phyloP scores from a whole-genome alignment of 169 alveolate species.

The Cryptosporidium viatorum region DNA sequence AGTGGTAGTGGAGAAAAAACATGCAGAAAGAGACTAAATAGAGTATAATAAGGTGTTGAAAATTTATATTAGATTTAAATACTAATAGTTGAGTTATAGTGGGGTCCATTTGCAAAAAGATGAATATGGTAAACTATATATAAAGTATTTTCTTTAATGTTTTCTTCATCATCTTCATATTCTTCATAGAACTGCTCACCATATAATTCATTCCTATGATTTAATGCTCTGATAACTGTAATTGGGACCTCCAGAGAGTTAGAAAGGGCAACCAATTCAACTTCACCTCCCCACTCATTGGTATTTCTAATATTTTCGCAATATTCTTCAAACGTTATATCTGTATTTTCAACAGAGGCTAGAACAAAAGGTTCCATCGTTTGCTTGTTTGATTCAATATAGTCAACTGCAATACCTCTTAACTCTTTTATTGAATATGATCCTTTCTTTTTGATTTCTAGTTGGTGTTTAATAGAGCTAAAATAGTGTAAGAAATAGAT shows the following conservation, averaged over 20 bases:
- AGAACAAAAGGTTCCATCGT: constrained; percentile 63
- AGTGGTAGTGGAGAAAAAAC: background rate
- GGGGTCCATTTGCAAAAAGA: constrained; percentile 62
- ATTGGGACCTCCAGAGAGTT: constrained; percentile 52
- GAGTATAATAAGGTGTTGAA: too few species aligned
- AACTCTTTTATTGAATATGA: constrained; percentile 36
- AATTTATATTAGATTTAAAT: too few species aligned
- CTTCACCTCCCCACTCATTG: constrained; percentile 74
- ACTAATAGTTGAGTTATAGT: constrained; percentile 49
- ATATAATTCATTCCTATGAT: constrained; percentile 60
- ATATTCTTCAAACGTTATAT: constrained; percentile 37
- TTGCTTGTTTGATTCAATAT: constrained; percentile 33
- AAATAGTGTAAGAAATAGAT: background rate
- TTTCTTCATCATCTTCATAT: background rate
- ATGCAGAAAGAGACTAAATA: too few species aligned
- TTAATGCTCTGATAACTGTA: constrained; percentile 30
- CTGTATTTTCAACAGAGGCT: constrained; percentile 34
- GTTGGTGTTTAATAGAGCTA: constrained; percentile 61
- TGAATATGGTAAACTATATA: constrained; percentile 54
- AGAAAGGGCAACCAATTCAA: constrained; percentile 58
- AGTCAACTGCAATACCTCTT: constrained; percentile 64
- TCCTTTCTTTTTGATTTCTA: constrained; percentile 19
- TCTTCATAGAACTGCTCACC: constrained; percentile 42
- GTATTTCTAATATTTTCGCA: constrained; percentile 45
- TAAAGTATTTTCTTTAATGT: background rate